phyloP scores from a whole-genome alignment of 2,329 filamentous ascomycete genomes.

The Claviceps purpurea region DNA sequence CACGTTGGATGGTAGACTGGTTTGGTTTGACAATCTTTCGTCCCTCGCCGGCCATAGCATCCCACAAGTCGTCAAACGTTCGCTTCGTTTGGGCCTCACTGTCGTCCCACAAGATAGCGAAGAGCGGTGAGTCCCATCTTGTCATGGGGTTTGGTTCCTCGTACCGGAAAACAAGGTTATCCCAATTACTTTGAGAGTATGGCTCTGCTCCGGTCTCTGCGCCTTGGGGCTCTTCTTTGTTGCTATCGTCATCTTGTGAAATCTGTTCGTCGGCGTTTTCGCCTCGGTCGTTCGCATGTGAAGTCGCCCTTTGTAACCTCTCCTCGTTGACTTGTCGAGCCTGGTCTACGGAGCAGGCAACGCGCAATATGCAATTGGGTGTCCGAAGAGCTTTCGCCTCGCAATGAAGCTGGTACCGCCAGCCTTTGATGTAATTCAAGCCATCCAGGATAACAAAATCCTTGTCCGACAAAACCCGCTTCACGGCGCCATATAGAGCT shows the following conservation, averaged over 20 bases:
- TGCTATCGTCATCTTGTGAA: not conserved
- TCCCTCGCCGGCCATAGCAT: slow-evolving; percentile 50
- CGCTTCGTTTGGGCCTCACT: slow-evolving; percentile 40
- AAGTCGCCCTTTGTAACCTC: slow-evolving; percentile 27
- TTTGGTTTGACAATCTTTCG: slow-evolving; percentile 59
- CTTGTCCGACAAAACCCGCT: slow-evolving; percentile 56
- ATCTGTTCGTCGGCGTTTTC: slow-evolving; percentile 5
- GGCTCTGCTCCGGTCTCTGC: slow-evolving; percentile 17
- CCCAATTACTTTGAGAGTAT: slow-evolving; percentile 50
- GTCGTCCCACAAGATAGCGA: slow-evolving; percentile 68
- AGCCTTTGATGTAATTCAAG: slow-evolving; percentile 82
- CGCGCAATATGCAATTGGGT: slow-evolving; percentile 59
- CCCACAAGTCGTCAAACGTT: slow-evolving; percentile 59
- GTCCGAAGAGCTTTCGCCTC: slow-evolving; percentile 71
- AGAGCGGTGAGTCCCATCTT: slow-evolving; percentile 72
- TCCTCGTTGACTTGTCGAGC: slow-evolving; percentile 46
- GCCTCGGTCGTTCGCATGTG: slow-evolving; percentile 1
- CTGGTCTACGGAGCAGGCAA: slow-evolving; percentile 41
- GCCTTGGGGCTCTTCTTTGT: not conserved
- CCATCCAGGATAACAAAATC: slow-evolving; percentile 71
- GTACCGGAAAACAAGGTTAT: slow-evolving; percentile 69
- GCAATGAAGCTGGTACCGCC: slow-evolving; percentile 75
- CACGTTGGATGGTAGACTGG: slow-evolving; percentile 54
- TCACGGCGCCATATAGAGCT: slow-evolving; percentile 62
- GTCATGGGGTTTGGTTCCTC: slow-evolving; percentile 80